These are phyloP conservation scores for Berkeleyomyces basicola DNA, from an alignment of 2,329 filamentous ascomycete genomes.

Conservation along the genomic window DNA sequence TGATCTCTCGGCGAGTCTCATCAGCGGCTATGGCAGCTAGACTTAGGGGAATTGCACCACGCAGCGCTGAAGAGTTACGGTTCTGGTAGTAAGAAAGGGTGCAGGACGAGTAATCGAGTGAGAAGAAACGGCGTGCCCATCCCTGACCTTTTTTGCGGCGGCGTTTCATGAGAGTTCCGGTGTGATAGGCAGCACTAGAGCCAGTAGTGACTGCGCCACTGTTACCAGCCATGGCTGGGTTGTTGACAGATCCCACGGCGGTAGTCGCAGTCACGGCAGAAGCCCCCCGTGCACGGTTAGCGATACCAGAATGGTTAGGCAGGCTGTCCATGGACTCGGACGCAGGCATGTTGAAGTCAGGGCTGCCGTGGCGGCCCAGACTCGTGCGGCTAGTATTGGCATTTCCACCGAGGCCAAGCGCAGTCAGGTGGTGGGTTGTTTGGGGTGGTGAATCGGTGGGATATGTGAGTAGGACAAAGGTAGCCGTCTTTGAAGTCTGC, in stretches of 20 bases:
- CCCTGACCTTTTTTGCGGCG: slow-evolving; percentile 87
- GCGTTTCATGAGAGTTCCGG: slow-evolving; percentile 74
- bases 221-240: neutral
- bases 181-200: slow-evolving; percentile 46
- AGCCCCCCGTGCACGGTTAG: slow-evolving; percentile 24
- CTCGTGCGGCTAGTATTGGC: slow-evolving; percentile 31
- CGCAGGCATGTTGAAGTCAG: slow-evolving; percentile 27
- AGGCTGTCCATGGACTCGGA: slow-evolving; percentile 45
- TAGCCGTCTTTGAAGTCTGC: slow-evolving; percentile 82
- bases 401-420: slow-evolving; percentile 23
- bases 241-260: neutral
- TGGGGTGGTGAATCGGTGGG: slow-evolving; percentile 67
- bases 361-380: slow-evolving; percentile 32
- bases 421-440: slow-evolving; percentile 52
- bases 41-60: slow-evolving; percentile 82
- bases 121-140: slow-evolving; percentile 87
- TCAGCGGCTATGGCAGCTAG: slow-evolving; percentile 83
- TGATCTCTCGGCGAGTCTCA: slow-evolving; percentile 77
- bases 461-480: slow-evolving; percentile 87
- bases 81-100: slow-evolving; percentile 95
- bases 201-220: slow-evolving; percentile 1
- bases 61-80: slow-evolving; percentile 76
- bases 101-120: slow-evolving; percentile 82
- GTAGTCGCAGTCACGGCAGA: slow-evolving; percentile 27
- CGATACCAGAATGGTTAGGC: slow-evolving; percentile 30